Evolutionary conservation across 78 protist genomes (phyloP), one percentile per base, ranked within the genome.

Genomic region (Dictyostelium intermedium): DNA sequence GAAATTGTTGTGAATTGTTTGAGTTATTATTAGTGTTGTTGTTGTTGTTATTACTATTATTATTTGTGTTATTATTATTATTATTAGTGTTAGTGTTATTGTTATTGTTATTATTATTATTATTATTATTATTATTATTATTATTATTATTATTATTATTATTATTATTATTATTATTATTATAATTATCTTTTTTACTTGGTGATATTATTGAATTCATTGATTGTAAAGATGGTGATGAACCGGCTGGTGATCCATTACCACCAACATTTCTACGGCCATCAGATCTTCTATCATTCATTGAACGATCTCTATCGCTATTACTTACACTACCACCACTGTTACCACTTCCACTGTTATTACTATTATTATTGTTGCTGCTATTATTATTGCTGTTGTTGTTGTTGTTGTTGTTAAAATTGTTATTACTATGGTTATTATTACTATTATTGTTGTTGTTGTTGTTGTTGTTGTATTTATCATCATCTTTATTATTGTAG

Each of bases 161-260:
- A 13, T 8, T 63, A 37, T 30, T 34, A 60, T 53, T 23, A 9
- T 37, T 72, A 30, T 72, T 72, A 13, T 72, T 30, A 16, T 18
- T 72, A 35, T 13, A 11, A 35, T 30, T 27, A 7, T 30, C 66
- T 20, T 56, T 56, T 18, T 25, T 73, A 32, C 10, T 73, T 35
- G 50, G 14, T 25, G 63, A 32, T 10, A 30, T n/a, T 41, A 11
- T 23, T 30, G 37, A 27, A 82, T 20, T 60, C 16, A 34, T 34
- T 16, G 77, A 56, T 50, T 61, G 63, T 18, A 43, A 10, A 34
- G 74, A 82, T 60, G 74, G 74, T 82, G 70, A 43, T 35, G 86
- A 56, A 27, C 70, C 61, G 14, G 85, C 39, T 13, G 81, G 56
- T 70, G 85, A 60, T 0, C 66, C 37, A 77, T 53, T 77, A 14